Evolutionary conservation across 179 eudicot species (phyloP).

Genomic region (Sideroxylon spinosum): DNA sequence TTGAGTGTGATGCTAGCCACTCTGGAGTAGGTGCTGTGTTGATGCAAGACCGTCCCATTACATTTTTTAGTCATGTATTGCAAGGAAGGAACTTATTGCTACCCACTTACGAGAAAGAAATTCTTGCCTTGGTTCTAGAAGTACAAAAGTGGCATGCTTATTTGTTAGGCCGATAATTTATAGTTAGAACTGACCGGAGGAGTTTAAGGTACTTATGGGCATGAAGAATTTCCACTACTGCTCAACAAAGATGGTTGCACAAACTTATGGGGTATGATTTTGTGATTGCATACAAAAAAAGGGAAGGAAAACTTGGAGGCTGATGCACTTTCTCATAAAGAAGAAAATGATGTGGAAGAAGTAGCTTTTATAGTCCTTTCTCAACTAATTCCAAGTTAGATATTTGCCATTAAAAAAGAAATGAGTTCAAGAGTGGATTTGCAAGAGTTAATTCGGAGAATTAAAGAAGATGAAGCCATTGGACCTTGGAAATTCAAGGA

Average conservation of each 20-base stretch:
- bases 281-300: neutral
- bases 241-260: neutral
- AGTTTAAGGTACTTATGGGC: neutral
- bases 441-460: neutral
- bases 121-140: neutral
- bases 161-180: neutral
- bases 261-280: slow-evolving; percentile 10
- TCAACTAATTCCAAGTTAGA: neutral
- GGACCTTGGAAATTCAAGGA: neutral
- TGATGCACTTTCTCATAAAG: neutral
- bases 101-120: slow-evolving; percentile 5
- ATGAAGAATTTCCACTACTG: neutral
- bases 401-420: neutral
- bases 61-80: neutral
- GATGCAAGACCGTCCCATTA: neutral
- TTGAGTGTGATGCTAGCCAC: neutral
- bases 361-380: neutral
- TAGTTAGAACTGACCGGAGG: neutral
- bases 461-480: neutral
- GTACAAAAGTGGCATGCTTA: slow-evolving; percentile 6
- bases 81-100: neutral
- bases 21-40: neutral
- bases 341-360: neutral
- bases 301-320: neutral
- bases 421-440: neutral